Evolutionary conservation across 1,284 basidiomycete genomes (phyloP), one percentile per base, ranked within the genome.

Genomic region (Mycosarcoma mackinlayi): DNA sequence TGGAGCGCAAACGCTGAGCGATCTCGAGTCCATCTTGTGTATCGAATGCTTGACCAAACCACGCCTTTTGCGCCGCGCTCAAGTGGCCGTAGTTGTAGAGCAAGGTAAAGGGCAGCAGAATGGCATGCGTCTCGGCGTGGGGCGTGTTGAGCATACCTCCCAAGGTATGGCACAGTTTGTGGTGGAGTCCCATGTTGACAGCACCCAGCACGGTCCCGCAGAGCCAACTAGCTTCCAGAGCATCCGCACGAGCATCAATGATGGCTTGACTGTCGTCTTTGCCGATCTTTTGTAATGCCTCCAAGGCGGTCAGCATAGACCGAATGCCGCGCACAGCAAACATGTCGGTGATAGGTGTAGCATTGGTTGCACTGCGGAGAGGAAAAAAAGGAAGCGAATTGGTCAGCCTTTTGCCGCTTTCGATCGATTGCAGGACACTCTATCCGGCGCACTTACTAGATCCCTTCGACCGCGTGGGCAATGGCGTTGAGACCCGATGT

Each of bases 401-500:
- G 6, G 39, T 38, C 31, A 40, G 35, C 21, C 3, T 37, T 10
- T 23, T 25, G 31, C 6, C 2, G 19, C 3, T 1, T n/a, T n/a
- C n/a, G n/a, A n/a, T n/a, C n/a, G n/a, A n/a, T n/a, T n/a, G n/a
- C n/a, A n/a, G n/a, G n/a, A n/a, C n/a, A n/a, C n/a, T n/a, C n/a
- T n/a, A n/a, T n/a, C n/a, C n/a, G n/a, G n/a, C n/a, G n/a, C 10
- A 47, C 39, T 49, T 27, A 46, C 59, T 42, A 51, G 30, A 55
- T 25, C 7, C 48, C 38, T 28, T 51, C 55, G 46, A 61, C 66
- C 30, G 85, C 83, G 67, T 86, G 86, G 1, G 85, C 86, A 57
- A 86, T 84, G 11, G 85, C 85, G 69, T 86, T 86, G 42, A 86
- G 73, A 24, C 85, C 85, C 25, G 83, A 84, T 3, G 85, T 86